These are phyloP conservation scores for Begonia peltatifolia DNA, from an alignment of 306 rosid genomes.

Conservation along the genomic window DNA sequence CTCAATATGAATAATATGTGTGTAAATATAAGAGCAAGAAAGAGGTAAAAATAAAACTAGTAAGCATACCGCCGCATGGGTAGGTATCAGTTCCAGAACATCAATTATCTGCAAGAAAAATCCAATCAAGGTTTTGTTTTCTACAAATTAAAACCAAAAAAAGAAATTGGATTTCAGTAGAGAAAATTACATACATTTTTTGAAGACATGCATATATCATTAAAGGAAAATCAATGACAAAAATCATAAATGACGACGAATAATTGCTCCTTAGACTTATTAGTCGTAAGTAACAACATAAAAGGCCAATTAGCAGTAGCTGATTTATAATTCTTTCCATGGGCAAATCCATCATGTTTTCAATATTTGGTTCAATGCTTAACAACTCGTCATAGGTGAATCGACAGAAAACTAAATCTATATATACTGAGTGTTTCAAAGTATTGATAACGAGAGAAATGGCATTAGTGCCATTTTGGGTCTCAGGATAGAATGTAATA, in stretches of 20 bases:
- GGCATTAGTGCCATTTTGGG: too few species aligned
- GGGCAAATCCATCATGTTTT: too few species aligned
- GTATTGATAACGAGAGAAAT: too few species aligned
- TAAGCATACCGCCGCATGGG: conserved; percentile 84
- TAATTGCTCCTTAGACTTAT: neutral
- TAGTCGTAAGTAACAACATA: neutral
- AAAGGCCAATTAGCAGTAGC: too few species aligned
- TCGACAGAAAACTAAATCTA: too few species aligned
- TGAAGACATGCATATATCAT: neutral
- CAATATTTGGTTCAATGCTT: too few species aligned
- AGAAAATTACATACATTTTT: neutral
- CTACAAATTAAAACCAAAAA: too few species aligned
- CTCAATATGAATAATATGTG: too few species aligned
- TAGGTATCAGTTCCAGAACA: conserved; percentile 77
- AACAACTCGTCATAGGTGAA: too few species aligned
- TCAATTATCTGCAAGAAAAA: conserved; percentile 65
- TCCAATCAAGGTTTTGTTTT: neutral
- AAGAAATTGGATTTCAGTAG: neutral
- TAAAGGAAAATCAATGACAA: neutral
- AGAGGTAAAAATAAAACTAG: neutral
- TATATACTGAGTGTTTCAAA: too few species aligned
- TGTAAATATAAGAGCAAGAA: conserved; percentile 1
- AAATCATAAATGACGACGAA: neutral
- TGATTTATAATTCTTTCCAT: too few species aligned
- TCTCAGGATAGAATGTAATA: too few species aligned